Evolutionary conservation across 495 filamentous ascomycete species (phyloP).

Genomic region (Pyronema domesticum): DNA sequence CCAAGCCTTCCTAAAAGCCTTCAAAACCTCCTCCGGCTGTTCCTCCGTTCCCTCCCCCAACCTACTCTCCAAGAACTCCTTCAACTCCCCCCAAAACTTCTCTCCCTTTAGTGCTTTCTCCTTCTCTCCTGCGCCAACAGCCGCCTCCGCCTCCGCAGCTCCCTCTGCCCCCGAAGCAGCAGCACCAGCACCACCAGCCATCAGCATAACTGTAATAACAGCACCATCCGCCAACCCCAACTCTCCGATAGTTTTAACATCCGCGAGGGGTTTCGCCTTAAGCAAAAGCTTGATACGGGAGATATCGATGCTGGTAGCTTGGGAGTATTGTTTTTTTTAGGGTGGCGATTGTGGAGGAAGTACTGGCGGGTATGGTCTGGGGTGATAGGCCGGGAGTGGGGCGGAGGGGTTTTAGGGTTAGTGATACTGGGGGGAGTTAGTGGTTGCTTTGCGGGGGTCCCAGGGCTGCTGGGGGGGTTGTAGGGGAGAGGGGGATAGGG

Average conservation of each 20-base stretch:
- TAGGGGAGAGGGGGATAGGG: no score
- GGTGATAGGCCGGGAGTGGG: constrained; percentile 30
- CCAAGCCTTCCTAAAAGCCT: constrained; percentile 57
- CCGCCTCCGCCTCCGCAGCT: constrained; percentile 24
- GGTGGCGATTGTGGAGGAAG: constrained; percentile 52
- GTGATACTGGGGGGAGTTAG: constrained; percentile 8
- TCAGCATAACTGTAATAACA: constrained; percentile 74
- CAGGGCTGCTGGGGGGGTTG: no score
- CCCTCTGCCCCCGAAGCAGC: constrained; percentile 23
- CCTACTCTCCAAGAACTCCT: constrained; percentile 59
- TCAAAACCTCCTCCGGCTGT: constrained; percentile 43
- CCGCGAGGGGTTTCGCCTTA: constrained; percentile 62
- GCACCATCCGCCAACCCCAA: constrained; percentile 31
- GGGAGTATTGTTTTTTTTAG: constrained; percentile 45
- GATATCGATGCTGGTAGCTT: constrained; percentile 31
- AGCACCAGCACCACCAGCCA: constrained; percentile 40
- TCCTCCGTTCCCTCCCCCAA: constrained; percentile 43
- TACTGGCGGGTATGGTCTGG: constrained; percentile 38
- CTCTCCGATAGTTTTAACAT: constrained; percentile 47
- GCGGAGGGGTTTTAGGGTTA: constrained; percentile 59
- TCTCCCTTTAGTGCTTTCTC: constrained; percentile 35
- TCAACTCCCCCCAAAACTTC: constrained; percentile 74
- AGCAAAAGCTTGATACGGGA: constrained; percentile 63
- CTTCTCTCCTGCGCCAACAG: not conserved
- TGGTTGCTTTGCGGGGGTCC: not conserved